phyloP scores from a whole-genome alignment of 352 stramenopile genomes.

The Pseudoperonospora humuli region DNA sequence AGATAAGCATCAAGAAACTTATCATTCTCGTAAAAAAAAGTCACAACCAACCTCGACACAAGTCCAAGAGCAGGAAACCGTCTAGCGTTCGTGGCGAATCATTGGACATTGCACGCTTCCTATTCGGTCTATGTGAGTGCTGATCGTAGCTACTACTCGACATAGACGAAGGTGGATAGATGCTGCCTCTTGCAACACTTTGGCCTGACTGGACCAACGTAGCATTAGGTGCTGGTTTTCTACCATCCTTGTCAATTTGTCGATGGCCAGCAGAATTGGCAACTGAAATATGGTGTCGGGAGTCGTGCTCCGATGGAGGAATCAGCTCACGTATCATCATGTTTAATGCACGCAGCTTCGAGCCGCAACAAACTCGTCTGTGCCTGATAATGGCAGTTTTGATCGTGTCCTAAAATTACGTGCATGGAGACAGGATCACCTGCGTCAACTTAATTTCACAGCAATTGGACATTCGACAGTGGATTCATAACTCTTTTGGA shows the following conservation, averaged over 20 bases:
- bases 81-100: constrained; percentile 43
- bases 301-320: constrained; percentile 11
- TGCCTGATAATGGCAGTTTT: too few species aligned
- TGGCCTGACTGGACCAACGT: constrained; percentile 26
- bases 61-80: constrained; percentile 73
- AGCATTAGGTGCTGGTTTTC: constrained; percentile 15
- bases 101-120: constrained; percentile 16
- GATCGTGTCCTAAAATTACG: constrained; percentile 7
- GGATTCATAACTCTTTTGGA: neutral
- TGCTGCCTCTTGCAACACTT: constrained; percentile 20
- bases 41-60: constrained; percentile 42
- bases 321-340: constrained; percentile 8
- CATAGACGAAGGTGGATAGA: neutral
- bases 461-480: neutral
- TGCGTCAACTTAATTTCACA: neutral
- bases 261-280: constrained; percentile 1
- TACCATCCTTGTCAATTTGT: constrained; percentile 19
- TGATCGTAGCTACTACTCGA: constrained; percentile 16
- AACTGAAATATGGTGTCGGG: constrained; percentile 9
- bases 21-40: neutral
- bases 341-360: neutral
- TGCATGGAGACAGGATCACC: neutral
- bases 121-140: constrained; percentile 1
- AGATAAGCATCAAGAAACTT: too few species aligned
- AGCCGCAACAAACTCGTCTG: neutral